These are phyloP conservation scores for Boletus sp. DNA, from an alignment of 1,284 basidiomycete genomes.

Conservation along the genomic window DNA sequence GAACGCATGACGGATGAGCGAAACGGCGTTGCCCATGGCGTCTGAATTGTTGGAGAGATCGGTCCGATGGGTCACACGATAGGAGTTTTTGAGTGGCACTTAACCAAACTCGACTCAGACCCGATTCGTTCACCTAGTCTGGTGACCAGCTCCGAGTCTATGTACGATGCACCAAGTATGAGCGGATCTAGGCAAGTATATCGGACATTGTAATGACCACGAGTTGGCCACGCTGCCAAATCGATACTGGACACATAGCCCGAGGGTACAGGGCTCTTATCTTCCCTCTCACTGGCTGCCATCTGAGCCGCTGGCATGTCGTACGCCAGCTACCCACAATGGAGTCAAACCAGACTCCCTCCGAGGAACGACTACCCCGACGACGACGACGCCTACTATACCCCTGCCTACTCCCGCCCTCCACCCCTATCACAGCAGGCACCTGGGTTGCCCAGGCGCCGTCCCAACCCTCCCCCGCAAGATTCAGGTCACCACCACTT, in stretches of 20 bases:
- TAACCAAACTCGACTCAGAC: no score
- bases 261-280: neutral
- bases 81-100: no score
- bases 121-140: no score
- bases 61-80: no score
- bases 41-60: neutral
- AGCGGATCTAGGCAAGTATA: neutral
- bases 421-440: slow-evolving; percentile 9
- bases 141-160: no score
- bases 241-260: neutral
- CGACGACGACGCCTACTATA: slow-evolving; percentile 21
- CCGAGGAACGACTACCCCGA: slow-evolving; percentile 15
- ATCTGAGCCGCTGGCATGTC: neutral
- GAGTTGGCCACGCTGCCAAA: slow-evolving; percentile 3
- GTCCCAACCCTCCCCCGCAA: slow-evolving; percentile 10
- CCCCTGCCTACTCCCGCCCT: slow-evolving; percentile 3
- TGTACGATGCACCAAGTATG: neutral
- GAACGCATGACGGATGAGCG: slow-evolving; percentile 30
- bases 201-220: neutral
- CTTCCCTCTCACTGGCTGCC: neutral
- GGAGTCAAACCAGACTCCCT: neutral
- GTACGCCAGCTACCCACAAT: neutral
- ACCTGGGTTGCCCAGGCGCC: slow-evolving; percentile 15
- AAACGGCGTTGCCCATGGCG: slow-evolving; percentile 30
- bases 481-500: slow-evolving; percentile 7